Percentiles rank a stretch among this genome's conserved stretches.
phyloP scores from a whole-genome alignment of 1,284 basidiomycete species.

The Heterobasidion annosum region DNA sequence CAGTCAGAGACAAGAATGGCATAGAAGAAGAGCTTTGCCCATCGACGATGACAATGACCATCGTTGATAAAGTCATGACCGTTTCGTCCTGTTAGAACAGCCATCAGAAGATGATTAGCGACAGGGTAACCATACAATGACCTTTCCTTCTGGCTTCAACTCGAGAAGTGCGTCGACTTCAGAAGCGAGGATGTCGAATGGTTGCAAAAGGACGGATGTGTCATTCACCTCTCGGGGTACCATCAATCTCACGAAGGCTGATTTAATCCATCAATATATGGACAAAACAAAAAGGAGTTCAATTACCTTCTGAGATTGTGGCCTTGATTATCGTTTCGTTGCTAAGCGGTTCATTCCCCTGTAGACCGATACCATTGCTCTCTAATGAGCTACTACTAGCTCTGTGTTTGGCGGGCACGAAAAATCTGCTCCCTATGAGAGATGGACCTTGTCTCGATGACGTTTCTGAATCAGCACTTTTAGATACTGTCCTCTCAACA shows the following conservation, averaged over 20 bases:
- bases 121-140: slow-evolving; percentile 19
- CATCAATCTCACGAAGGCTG: slow-evolving; percentile 35
- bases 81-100: slow-evolving; percentile 51
- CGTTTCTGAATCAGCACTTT: slow-evolving; percentile 20
- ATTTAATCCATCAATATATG: neutral
- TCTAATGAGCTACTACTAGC: slow-evolving; percentile 19
- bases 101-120: neutral
- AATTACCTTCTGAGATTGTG: slow-evolving; percentile 46
- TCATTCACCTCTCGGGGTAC: slow-evolving; percentile 25
- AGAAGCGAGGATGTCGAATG: slow-evolving; percentile 52
- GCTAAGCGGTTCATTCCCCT: slow-evolving; percentile 16
- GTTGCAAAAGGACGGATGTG: slow-evolving; percentile 17
- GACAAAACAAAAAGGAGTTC: too few relatives aligned
- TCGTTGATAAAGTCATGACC: slow-evolving; percentile 50
- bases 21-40: slow-evolving; percentile 23
- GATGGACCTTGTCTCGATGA: slow-evolving; percentile 49
- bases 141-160: slow-evolving; percentile 62
- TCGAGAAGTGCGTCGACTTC: slow-evolving; percentile 62
- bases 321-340: slow-evolving; percentile 46
- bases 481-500: slow-evolving; percentile 27
- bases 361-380: slow-evolving; percentile 16
- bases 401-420: slow-evolving; percentile 46
- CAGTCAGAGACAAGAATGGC: slow-evolving; percentile 40
- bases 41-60: slow-evolving; percentile 52
- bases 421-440: slow-evolving; percentile 80